Evolutionary conservation across 1,284 basidiomycete genomes (phyloP).

Genomic region (Trichosporon asahii): DNA sequence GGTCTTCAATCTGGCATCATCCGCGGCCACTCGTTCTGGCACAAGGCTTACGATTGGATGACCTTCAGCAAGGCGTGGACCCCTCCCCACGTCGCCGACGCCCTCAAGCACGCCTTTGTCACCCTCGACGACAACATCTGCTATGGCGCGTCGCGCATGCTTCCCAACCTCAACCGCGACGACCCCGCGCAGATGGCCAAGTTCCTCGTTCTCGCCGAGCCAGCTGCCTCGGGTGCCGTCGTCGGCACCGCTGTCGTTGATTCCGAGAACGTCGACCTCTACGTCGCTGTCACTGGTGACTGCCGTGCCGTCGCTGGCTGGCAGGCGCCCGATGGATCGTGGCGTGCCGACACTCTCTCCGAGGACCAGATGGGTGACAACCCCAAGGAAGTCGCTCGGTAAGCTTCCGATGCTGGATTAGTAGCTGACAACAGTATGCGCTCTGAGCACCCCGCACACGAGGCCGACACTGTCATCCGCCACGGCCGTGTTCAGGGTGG

Average conservation of each 20-base stretch:
- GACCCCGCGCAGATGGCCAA: constrained; percentile 30
- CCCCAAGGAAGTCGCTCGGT: constrained; percentile 64
- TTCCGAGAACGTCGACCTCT: constrained; percentile 71
- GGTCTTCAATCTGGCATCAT: constrained; percentile 53
- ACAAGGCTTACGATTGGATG: constrained; percentile 27
- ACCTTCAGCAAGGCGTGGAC: constrained; percentile 33
- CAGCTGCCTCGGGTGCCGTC: constrained; percentile 80
- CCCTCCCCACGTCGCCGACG: constrained; percentile 31
- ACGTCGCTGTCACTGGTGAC: constrained; percentile 90
- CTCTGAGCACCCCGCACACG: constrained; percentile 80
- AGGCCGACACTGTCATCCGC: constrained; percentile 75
- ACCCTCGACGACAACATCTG: constrained; percentile 57
- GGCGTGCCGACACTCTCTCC: constrained; percentile 78
- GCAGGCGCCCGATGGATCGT: constrained; percentile 58
- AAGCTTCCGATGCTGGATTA: constrained; percentile 7
- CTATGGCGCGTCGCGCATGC: constrained; percentile 53
- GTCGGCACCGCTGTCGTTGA: constrained; percentile 82
- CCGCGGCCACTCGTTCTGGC: constrained; percentile 25
- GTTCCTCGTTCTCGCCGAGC: constrained; percentile 63
- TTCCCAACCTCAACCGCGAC: constrained; percentile 46
- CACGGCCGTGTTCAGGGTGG: constrained; percentile 86
- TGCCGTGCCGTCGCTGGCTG: constrained; percentile 92
- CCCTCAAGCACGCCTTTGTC: constrained; percentile 43
- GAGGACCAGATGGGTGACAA: constrained; percentile 96
- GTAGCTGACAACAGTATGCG: constrained; percentile 61